These are phyloP conservation scores for Lentinula detonsa DNA, from an alignment of 768 basidiomycete genomes.

Conservation along the genomic window DNA sequence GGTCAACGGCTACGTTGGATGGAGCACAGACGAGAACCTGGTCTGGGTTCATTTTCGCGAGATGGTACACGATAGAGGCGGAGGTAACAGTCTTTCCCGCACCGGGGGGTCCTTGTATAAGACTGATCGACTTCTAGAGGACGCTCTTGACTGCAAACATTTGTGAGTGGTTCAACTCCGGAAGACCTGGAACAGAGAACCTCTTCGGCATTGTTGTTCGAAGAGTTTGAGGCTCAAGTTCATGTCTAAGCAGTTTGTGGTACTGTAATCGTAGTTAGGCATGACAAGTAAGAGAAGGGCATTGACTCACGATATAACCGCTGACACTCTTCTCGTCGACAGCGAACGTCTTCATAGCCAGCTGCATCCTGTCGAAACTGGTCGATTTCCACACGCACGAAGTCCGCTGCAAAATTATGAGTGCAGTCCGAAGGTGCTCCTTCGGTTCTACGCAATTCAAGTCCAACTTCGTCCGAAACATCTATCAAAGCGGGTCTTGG, in stretches of 20 bases:
- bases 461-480: slow-evolving; percentile 95
- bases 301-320: slow-evolving; percentile 83
- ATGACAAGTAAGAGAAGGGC: neutral
- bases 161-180: slow-evolving; percentile 98
- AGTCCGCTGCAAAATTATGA: too few relatives aligned
- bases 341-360: slow-evolving; percentile 56
- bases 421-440: slow-evolving; percentile 70
- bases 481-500: slow-evolving; percentile 38
- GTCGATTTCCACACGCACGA: too few relatives aligned
- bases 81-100: slow-evolving; percentile 63
- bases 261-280: slow-evolving; percentile 47
- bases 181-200: slow-evolving; percentile 95
- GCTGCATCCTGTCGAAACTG: too few relatives aligned
- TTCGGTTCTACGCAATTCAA: slow-evolving; percentile 86
- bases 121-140: slow-evolving; percentile 92
- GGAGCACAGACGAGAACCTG: too few relatives aligned
- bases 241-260: slow-evolving; percentile 97
- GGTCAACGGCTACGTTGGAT: too few relatives aligned
- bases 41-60: too few relatives aligned
- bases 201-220: slow-evolving; percentile 27
- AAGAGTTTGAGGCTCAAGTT: slow-evolving; percentile 89
- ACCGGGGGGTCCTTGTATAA: slow-evolving; percentile 98
- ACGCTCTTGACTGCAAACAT: slow-evolving; percentile 99
- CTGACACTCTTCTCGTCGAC: slow-evolving; percentile 99
- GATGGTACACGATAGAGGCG: too few relatives aligned